Evolutionary conservation across 129 eudicot species (phyloP).

Genomic region (Lactuca saligna): DNA sequence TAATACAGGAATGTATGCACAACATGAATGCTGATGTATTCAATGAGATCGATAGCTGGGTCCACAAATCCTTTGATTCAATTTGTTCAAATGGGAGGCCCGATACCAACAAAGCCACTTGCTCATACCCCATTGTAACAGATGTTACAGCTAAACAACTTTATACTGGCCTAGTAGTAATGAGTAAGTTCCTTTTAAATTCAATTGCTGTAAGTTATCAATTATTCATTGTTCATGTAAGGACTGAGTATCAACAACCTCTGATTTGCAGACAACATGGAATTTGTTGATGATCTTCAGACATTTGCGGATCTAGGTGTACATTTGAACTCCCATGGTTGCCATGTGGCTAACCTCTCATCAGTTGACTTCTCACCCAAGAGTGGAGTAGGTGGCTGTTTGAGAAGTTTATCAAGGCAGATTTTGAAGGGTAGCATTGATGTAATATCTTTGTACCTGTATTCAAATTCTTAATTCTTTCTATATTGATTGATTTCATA

Average conservation of each 20-base stretch:
- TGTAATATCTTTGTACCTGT: conserved; percentile 37
- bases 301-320: conserved; percentile 76
- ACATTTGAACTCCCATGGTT: conserved; percentile 63
- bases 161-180: conserved; percentile 62
- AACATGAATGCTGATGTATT: conserved; percentile 54
- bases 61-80: conserved; percentile 55
- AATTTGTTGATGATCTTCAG: conserved; percentile 80
- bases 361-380: conserved; percentile 77
- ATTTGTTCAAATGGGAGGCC: conserved; percentile 49
- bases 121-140: conserved; percentile 52
- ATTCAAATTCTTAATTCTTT: not conserved
- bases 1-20: conserved; percentile 64
- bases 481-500: not conserved
- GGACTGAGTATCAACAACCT: not conserved
- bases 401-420: conserved; percentile 64
- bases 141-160: conserved; percentile 51
- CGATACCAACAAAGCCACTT: conserved; percentile 40
- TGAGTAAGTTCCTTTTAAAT: conserved; percentile 47
- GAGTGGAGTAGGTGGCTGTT: conserved; percentile 79
- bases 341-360: conserved; percentile 81
- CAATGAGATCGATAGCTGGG: conserved; percentile 62
- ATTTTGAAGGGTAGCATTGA: conserved; percentile 55
- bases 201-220: conserved; percentile 2
- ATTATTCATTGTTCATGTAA: not conserved
- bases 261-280: conserved; percentile 69